These are phyloP conservation scores for Syncephalastrum monosporum DNA, from an alignment of 371 early-diverging fungal species.

Conservation along the genomic window DNA sequence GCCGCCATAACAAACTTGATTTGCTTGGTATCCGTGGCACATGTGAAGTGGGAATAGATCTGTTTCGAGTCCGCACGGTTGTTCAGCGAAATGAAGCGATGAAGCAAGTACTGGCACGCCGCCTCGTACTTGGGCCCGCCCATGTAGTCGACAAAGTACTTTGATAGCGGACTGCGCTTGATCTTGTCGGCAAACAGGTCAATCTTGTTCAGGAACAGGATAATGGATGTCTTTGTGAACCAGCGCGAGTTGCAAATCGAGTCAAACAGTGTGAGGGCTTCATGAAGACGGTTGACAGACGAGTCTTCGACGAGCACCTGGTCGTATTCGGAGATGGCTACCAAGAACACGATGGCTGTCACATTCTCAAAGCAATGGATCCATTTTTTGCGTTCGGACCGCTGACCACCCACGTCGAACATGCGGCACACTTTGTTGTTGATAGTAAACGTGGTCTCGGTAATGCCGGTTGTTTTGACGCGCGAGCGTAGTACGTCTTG, in stretches of 20 bases:
- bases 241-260: conserved; percentile 78
- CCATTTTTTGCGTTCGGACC: conserved; percentile 94
- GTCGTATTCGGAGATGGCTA: conserved; percentile 94
- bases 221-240: conserved; percentile 79
- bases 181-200: conserved; percentile 78
- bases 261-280: conserved; percentile 69
- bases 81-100: conserved; percentile 44
- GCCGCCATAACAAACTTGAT: conserved; percentile 76
- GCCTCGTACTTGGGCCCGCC: conserved; percentile 69
- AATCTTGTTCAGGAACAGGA: conserved; percentile 84
- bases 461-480: conserved; percentile 85
- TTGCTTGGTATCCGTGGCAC: conserved; percentile 72
- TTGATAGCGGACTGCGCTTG: conserved; percentile 53
- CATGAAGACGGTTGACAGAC: conserved; percentile 69
- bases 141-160: conserved; percentile 74
- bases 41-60: conserved; percentile 55
- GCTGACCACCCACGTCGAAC: conserved; percentile 95
- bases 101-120: conserved; percentile 47
- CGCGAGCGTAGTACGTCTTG: conserved; percentile 84
- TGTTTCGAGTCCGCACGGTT: conserved; percentile 43
- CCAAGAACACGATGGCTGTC: conserved; percentile 90
- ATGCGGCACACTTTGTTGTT: conserved; percentile 79
- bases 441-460: conserved; percentile 84
- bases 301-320: conserved; percentile 93
- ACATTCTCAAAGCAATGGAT: conserved; percentile 94